Evolutionary conservation across 768 basidiomycete species (phyloP).

Genomic region (Tulasnella sp.): DNA sequence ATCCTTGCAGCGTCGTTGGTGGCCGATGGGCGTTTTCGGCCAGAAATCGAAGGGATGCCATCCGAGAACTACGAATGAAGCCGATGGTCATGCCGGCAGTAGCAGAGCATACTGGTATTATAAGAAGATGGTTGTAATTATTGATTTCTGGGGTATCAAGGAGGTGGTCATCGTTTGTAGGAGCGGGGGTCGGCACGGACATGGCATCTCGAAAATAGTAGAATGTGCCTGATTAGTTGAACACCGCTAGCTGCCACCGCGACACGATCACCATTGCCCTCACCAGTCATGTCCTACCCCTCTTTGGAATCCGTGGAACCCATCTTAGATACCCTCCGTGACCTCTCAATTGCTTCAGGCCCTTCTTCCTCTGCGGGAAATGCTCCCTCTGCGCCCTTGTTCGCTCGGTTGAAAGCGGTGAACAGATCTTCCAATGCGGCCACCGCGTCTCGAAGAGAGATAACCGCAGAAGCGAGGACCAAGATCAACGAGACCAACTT

Average conservation of each 20-base stretch:
- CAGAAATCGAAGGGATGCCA: constrained; percentile 65
- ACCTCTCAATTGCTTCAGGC: neutral
- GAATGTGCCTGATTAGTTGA: too few relatives aligned
- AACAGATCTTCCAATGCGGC: constrained; percentile 64
- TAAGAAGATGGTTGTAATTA: neutral
- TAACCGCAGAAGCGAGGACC: constrained; percentile 61
- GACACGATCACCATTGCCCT: neutral
- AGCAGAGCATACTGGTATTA: constrained; percentile 1
- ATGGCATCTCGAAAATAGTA: too few relatives aligned
- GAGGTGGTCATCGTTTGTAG: too few relatives aligned
- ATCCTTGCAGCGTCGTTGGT: constrained; percentile 76
- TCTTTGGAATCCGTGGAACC: neutral
- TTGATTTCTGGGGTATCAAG: too few relatives aligned
- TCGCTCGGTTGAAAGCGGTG: constrained; percentile 67
- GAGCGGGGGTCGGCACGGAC: too few relatives aligned
- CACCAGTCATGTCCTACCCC: neutral
- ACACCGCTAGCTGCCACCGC: neutral
- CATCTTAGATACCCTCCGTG: constrained; percentile 4
- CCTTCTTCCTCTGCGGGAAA: neutral
- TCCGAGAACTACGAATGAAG: constrained; percentile 51
- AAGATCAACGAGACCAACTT: constrained; percentile 89
- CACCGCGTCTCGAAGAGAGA: constrained; percentile 55
- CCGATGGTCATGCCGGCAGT: constrained; percentile 16
- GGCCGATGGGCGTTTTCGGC: constrained; percentile 89
- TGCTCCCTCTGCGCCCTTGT: constrained; percentile 53